These are phyloP conservation scores for Botrytis hyacinthi DNA, from an alignment of 2,329 filamentous ascomycete species.

Conservation along the genomic window DNA sequence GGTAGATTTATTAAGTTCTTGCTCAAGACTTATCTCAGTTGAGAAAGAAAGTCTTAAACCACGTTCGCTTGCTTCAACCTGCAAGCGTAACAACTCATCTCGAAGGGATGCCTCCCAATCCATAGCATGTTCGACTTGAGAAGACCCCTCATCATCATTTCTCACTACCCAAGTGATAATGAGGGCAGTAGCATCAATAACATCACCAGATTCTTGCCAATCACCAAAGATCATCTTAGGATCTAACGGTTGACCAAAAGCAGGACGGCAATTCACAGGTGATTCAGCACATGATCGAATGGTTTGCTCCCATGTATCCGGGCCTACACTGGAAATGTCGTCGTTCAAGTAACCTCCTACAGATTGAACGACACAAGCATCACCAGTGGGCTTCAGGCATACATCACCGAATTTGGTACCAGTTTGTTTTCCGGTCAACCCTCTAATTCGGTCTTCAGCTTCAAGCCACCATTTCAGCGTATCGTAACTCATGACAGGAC, in stretches of 20 bases:
- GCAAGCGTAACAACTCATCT: slow-evolving; percentile 69
- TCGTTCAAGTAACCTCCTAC: slow-evolving; percentile 85
- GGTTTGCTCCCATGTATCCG: slow-evolving; percentile 67
- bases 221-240: slow-evolving; percentile 85
- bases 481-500: slow-evolving; percentile 83
- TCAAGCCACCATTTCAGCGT: slow-evolving; percentile 92
- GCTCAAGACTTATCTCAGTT: slow-evolving; percentile 89
- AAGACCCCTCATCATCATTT: slow-evolving; percentile 74
- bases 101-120: slow-evolving; percentile 86
- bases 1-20: slow-evolving; percentile 95
- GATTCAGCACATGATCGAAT: slow-evolving; percentile 72
- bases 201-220: slow-evolving; percentile 61
- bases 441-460: slow-evolving; percentile 74
- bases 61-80: slow-evolving; percentile 72
- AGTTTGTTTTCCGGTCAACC: slow-evolving; percentile 66
- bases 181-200: slow-evolving; percentile 73
- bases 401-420: slow-evolving; percentile 75
- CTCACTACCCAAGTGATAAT: slow-evolving; percentile 94
- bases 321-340: slow-evolving; percentile 59
- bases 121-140: slow-evolving; percentile 69
- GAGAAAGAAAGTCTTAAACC: slow-evolving; percentile 90
- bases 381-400: slow-evolving; percentile 89
- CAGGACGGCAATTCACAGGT: slow-evolving; percentile 81
- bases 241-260: slow-evolving; percentile 84
- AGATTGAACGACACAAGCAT: slow-evolving; percentile 89